These are phyloP conservation scores for Syzygium syzygioides DNA, from an alignment of 441 rosid species.

Conservation along the genomic window DNA sequence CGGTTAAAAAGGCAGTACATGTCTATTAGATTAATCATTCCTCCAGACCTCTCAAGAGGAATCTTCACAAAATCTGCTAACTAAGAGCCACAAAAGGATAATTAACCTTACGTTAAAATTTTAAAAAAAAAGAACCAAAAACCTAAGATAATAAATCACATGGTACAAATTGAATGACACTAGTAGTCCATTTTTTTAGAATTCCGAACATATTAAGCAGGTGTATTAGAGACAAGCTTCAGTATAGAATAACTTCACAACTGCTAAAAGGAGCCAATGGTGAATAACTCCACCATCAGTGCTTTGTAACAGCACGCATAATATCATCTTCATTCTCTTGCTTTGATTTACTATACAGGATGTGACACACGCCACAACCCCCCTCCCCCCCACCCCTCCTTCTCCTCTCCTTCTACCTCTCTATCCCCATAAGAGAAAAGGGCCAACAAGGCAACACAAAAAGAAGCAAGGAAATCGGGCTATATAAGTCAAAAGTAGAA, in stretches of 20 bases:
- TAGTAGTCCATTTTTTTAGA: not conserved
- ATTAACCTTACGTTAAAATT: not conserved
- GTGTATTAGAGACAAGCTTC: not conserved
- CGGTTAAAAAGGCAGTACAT: slow-evolving; percentile 92
- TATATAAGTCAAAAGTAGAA: not conserved
- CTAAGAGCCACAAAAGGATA: slow-evolving; percentile 32
- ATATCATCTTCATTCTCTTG: not conserved
- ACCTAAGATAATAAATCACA: not conserved
- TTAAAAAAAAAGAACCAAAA: not conserved
- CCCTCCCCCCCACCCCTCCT: not conserved
- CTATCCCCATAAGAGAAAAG: not conserved
- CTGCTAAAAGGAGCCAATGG: not conserved
- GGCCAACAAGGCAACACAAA: not conserved
- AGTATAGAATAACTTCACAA: not conserved
- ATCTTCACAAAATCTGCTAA: slow-evolving; percentile 90
- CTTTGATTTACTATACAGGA: not conserved
- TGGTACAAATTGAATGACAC: not conserved
- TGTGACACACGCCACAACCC: not conserved
- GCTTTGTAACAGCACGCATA: not conserved
- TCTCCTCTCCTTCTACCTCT: not conserved
- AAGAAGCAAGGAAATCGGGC: not conserved
- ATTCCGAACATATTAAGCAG: not conserved
- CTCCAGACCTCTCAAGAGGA: slow-evolving; percentile 85
- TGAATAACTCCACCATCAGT: not conserved
- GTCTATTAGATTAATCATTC: slow-evolving; percentile 93